These are phyloP conservation scores for Gynochthodes officinalis DNA, from an alignment of 257 asterid genomes.

Conservation along the genomic window DNA sequence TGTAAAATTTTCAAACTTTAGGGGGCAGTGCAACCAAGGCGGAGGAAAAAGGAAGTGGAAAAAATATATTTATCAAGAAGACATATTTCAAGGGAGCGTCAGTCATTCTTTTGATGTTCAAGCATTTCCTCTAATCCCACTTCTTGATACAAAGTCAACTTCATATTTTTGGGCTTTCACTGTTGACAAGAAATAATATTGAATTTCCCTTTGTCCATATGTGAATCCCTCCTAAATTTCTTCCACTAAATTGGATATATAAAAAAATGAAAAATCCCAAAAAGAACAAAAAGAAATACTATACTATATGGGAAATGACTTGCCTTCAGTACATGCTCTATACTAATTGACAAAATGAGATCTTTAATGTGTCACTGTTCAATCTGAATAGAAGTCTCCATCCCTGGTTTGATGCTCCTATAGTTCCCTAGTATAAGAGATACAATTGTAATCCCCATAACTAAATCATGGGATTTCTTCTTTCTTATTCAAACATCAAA, in stretches of 20 bases:
- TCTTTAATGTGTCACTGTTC: slow-evolving; percentile 47
- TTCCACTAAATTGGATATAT: not conserved
- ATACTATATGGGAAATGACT: not conserved
- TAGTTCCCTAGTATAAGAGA: not conserved
- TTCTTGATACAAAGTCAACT: not conserved
- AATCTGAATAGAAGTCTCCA: slow-evolving; percentile 58
- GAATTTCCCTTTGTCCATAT: not conserved
- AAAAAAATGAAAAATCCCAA: slow-evolving; percentile 5
- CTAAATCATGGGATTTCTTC: not conserved
- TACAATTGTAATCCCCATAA: slow-evolving; percentile 27
- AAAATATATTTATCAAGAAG: no score
- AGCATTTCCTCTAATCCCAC: not conserved
- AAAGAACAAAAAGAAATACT: slow-evolving; percentile 3
- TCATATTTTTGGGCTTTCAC: slow-evolving; percentile 6
- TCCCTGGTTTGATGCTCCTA: slow-evolving; percentile 30
- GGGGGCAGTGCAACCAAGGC: not conserved
- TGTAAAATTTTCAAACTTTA: not conserved
- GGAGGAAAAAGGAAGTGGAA: no score
- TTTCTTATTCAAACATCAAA: slow-evolving; percentile 6
- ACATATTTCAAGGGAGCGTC: not conserved
- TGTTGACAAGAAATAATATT: not conserved
- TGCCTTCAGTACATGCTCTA: not conserved
- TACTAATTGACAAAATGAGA: not conserved
- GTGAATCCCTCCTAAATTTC: not conserved
- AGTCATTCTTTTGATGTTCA: no score